Percentiles rank a stretch among this genome's conserved stretches.
Conservation (phyloP, 2,329 filamentous ascomycete species). For the Trichoderma oligosporum region DNA sequence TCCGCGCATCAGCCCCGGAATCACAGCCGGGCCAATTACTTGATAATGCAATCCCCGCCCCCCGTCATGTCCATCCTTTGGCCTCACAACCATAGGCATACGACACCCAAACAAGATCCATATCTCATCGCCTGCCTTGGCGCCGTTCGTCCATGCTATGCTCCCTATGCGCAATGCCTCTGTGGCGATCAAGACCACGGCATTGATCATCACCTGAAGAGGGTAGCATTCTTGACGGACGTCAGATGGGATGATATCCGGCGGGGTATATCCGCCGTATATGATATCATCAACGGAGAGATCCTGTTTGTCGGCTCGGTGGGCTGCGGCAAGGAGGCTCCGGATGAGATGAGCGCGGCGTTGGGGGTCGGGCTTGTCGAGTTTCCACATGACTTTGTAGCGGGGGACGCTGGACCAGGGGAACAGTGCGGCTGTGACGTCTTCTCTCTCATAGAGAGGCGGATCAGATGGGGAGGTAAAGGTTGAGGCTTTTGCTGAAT, state of each 20-base stretch:
- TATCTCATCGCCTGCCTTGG: neutral
- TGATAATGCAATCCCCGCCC: neutral
- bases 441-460: neutral
- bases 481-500: too few species aligned
- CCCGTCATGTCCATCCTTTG: neutral
- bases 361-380: neutral
- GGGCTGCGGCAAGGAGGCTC: neutral
- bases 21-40: neutral
- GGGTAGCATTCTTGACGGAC: neutral
- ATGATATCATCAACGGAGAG: neutral
- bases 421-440: neutral
- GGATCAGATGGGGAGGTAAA: too few species aligned
- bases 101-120: neutral
- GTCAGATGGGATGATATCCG: neutral
- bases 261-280: neutral
- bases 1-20: neutral
- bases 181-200: neutral
- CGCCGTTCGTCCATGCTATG: neutral
- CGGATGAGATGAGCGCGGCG: neutral
- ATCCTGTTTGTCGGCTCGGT: neutral
- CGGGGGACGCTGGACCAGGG: neutral
- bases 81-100: neutral
- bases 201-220: neutral
- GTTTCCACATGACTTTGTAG: neutral
- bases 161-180: neutral